Conservation (phyloP, 2,329 filamentous ascomycete genomes). For the Neophaeococcomyces mojaviensis region DNA sequence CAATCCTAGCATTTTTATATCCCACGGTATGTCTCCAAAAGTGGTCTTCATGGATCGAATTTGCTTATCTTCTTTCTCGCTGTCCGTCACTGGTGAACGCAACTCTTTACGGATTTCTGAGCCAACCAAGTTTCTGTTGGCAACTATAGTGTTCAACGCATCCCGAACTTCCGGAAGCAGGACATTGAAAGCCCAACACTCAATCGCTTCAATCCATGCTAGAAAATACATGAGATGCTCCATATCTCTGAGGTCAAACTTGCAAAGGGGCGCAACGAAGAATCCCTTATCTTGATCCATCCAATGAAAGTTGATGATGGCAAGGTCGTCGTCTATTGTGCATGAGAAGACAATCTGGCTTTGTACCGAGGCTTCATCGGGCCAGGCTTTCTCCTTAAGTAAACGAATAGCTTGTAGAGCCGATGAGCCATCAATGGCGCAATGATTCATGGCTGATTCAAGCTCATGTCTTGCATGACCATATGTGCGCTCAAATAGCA, state of each 20-base stretch:
- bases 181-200: constrained; percentile 17
- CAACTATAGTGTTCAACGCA: too few relatives aligned
- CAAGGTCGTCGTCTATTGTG: constrained; percentile 16
- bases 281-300: constrained; percentile 16
- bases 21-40: constrained; percentile 7
- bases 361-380: not conserved
- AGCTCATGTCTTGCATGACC: constrained; percentile 15
- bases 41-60: constrained; percentile 3
- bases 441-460: constrained; percentile 19
- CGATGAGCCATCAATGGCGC: constrained; percentile 18
- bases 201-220: constrained; percentile 21
- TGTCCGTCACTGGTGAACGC: constrained; percentile 1
- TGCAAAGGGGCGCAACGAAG: constrained; percentile 18
- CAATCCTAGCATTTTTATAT: too few relatives aligned
- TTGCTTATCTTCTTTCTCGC: constrained; percentile 7
- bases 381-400: not conserved
- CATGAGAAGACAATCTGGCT: constrained; percentile 17
- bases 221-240: constrained; percentile 17
- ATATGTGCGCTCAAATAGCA: constrained; percentile 19
- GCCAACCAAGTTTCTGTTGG: constrained; percentile 18
- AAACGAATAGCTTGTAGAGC: not conserved
- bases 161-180: too few relatives aligned
- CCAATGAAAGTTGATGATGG: constrained; percentile 21
- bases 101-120: too few relatives aligned
- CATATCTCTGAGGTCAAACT: constrained; percentile 18